Conservation (phyloP, 106 monocot genomes). For the Acorus gramineus region DNA sequence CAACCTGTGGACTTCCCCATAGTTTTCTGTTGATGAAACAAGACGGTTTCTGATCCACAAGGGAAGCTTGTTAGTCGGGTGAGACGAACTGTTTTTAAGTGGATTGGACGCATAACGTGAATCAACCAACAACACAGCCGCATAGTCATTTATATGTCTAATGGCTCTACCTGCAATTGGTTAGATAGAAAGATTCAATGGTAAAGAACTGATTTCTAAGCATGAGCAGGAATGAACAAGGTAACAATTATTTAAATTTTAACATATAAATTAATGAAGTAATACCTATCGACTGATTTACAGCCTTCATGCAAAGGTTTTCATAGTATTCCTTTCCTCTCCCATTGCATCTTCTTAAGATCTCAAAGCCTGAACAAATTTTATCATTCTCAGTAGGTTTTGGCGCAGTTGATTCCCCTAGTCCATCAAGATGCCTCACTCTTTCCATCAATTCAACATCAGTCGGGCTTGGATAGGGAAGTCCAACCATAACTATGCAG, state of each 20-base stretch:
- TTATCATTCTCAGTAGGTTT: slow-evolving; percentile 9
- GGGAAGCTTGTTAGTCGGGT: slow-evolving; percentile 67
- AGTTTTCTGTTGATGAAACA: slow-evolving; percentile 37
- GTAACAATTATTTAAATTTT: too few species aligned
- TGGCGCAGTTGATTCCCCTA: slow-evolving; percentile 19
- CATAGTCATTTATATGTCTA: slow-evolving; percentile 90
- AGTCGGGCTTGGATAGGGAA: slow-evolving; percentile 86
- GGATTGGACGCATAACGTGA: slow-evolving; percentile 42
- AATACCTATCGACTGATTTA: slow-evolving; percentile 89
- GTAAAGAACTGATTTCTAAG: not conserved
- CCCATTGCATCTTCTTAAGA: slow-evolving; percentile 65
- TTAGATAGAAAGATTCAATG: not conserved
- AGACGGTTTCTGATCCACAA: slow-evolving; percentile 76
- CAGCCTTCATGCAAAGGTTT: slow-evolving; percentile 98
- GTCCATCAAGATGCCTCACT: slow-evolving; percentile 76
- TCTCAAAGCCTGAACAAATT: slow-evolving; percentile 47
- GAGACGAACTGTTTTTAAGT: slow-evolving; percentile 26
- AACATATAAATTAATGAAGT: too few species aligned
- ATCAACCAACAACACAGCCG: slow-evolving; percentile 88
- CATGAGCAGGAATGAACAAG: too few species aligned
- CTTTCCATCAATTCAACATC: slow-evolving; percentile 88
- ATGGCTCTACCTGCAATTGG: slow-evolving; percentile 73
- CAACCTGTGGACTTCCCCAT: slow-evolving; percentile 82
- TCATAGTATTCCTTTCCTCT: slow-evolving; percentile 94
- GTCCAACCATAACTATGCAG: slow-evolving; percentile 90